phyloP scores from a whole-genome alignment of 2,329 filamentous ascomycete genomes.

The Xylariaceae sp. region DNA sequence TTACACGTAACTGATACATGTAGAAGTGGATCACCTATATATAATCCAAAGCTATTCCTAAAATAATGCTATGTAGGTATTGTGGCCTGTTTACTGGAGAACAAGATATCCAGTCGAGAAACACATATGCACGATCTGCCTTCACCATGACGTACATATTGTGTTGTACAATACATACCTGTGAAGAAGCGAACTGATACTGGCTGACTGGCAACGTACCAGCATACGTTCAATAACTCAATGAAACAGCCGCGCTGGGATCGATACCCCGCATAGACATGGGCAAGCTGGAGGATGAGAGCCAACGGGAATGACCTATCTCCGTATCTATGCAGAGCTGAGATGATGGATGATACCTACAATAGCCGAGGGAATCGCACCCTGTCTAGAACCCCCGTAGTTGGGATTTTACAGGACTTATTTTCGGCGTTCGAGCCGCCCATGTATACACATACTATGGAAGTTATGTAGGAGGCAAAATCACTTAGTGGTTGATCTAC shows the following conservation, averaged over 20 bases:
- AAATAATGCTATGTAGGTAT: neutral
- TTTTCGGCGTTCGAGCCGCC: too few relatives aligned
- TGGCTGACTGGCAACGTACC: neutral
- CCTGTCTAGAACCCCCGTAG: neutral
- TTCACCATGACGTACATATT: neutral
- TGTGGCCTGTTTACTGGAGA: neutral
- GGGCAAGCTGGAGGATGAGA: neutral
- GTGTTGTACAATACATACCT: neutral
- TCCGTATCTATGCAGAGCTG: neutral
- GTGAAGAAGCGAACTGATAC: neutral
- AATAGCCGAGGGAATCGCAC: neutral
- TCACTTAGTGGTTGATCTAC: neutral
- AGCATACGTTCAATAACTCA: neutral
- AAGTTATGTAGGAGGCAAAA: too few relatives aligned
- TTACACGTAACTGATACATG: conserved; percentile 4
- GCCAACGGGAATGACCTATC: neutral
- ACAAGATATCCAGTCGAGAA: neutral
- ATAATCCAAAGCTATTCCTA: neutral
- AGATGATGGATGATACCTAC: neutral
- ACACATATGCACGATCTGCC: neutral
- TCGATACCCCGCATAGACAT: neutral
- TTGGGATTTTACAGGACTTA: neutral
- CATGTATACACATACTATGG: too few relatives aligned
- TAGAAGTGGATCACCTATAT: neutral
- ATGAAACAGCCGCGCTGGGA: neutral